Evolutionary conservation across 768 basidiomycete species (phyloP).

Genomic region (Rhodosporidiobolus odoratus): DNA sequence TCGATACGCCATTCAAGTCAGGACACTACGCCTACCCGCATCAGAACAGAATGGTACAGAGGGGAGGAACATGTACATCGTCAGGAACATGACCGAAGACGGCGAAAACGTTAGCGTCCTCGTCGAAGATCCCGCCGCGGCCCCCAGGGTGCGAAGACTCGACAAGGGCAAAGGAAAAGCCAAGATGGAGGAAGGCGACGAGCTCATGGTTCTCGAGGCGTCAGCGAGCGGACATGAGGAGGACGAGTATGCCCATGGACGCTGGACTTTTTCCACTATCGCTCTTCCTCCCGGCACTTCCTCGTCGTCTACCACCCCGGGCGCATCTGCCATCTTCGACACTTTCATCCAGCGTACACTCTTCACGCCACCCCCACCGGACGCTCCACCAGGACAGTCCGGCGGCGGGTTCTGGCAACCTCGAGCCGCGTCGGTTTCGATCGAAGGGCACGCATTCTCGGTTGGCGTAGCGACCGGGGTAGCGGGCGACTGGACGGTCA

Average conservation of each 20-base stretch:
- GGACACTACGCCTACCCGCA: slow-evolving; percentile 20
- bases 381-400: not conserved
- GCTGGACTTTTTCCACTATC: slow-evolving; percentile 27
- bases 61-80: slow-evolving; percentile 33
- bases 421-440: slow-evolving; percentile 16
- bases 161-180: slow-evolving; percentile 14
- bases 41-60: not conserved
- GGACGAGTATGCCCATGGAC: not conserved
- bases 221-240: too few relatives aligned
- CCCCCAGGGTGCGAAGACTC: not conserved
- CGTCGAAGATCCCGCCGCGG: slow-evolving; percentile 26
- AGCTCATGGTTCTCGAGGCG: not conserved
- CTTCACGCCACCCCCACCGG: slow-evolving; percentile 9
- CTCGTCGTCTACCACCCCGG: not conserved
- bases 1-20: slow-evolving; percentile 23
- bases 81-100: slow-evolving; percentile 6
- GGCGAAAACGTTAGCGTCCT: slow-evolving; percentile 18
- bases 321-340: slow-evolving; percentile 24
- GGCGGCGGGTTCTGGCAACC: slow-evolving; percentile 19
- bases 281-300: not conserved
- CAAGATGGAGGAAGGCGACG: not conserved
- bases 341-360: slow-evolving; percentile 37
- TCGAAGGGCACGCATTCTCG: slow-evolving; percentile 29
- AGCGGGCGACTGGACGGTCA: slow-evolving; percentile 31
- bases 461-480: not conserved